These are phyloP conservation scores for Neoboletus magnificus DNA, from an alignment of 768 basidiomycete species.

Conservation along the genomic window DNA sequence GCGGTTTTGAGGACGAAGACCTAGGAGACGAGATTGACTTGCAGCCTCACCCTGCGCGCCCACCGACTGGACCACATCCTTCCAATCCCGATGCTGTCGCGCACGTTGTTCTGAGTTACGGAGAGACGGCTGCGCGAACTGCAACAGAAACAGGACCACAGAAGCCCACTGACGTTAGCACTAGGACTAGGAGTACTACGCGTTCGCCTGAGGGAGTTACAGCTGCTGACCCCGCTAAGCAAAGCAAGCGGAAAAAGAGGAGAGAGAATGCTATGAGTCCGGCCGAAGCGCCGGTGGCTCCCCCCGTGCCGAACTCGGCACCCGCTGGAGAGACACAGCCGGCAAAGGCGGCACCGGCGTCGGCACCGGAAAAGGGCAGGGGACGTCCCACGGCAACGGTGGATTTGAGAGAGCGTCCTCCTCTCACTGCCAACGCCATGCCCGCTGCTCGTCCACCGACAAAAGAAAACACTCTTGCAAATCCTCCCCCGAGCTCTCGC, in stretches of 20 bases:
- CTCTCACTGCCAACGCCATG: constrained; percentile 41
- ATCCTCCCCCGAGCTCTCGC: constrained; percentile 67
- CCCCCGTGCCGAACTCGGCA: constrained; percentile 30
- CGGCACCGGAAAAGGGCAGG: constrained; percentile 32
- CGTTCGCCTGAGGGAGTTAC: constrained; percentile 21
- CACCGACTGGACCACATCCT: constrained; percentile 14
- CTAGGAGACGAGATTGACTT: constrained; percentile 31
- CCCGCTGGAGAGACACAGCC: constrained; percentile 15
- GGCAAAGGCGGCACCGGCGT: constrained; percentile 32
- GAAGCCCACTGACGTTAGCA: constrained; percentile 18
- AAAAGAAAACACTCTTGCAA: constrained; percentile 32
- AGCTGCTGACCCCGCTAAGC: constrained; percentile 20
- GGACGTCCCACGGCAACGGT: constrained; percentile 32
- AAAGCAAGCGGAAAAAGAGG: constrained; percentile 47
- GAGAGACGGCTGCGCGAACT: constrained; percentile 27
- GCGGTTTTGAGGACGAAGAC: constrained; percentile 39
- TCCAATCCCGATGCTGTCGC: constrained; percentile 30
- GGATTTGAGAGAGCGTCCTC: constrained; percentile 37
- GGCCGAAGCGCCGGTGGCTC: constrained; percentile 24
- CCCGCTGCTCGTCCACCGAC: constrained; percentile 40
- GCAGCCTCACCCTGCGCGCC: constrained; percentile 22
- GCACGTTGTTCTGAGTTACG: constrained; percentile 41
- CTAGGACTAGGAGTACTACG: constrained; percentile 29
- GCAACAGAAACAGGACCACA: constrained; percentile 1
- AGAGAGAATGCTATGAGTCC: constrained; percentile 25